Evolutionary conservation across 441 rosid genomes (phyloP), one percentile per base, ranked within the genome.

Genomic region (Bruguiera hainesii): DNA sequence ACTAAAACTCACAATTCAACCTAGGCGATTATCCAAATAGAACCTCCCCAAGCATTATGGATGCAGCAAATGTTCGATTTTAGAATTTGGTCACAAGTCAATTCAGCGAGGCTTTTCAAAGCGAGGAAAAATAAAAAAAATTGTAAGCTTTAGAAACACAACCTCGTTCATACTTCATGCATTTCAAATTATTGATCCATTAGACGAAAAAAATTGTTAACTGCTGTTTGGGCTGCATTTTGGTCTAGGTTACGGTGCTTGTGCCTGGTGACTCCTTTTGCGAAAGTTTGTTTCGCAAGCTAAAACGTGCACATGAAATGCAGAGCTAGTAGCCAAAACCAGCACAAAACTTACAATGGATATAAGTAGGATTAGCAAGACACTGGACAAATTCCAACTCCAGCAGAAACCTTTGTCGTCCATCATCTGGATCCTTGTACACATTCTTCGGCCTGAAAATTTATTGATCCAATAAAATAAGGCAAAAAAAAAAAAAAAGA

Each of bases 301-400:
- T 9, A 50, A 39, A 55, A 60, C 46, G 3, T 37, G 46, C 15
- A 10, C 46, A 37, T 37, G 4, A 42, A 42, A 42, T 42, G 48
- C 16, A 18, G 13, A 42, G 16, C 16, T 42, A 11, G 15, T 11
- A 39, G 48, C 48, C 13, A 18, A 57, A 25, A 23, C 4, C 56
- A 31, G 59, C 39, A 18, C 21, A 19, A 55, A 52, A 76, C 89
- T 66, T 77, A 93, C 99, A 88, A 73, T 90, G 98, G 71, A 96
- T 96, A 70, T 96, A 93, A 67, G 97, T 96, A 49, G 99, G 99
- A 72, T 96, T 96, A 20, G 97, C 97, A 21, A 96, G 93, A 75
- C 98, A 96, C 25, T 96, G 99, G 55, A 93, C 78, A 73, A 96
- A 96, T 67, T 96, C 99, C 75, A 96, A 79, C 68, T 96, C 98